phyloP scores from a whole-genome alignment of 2,329 filamentous ascomycete genomes.

The Pyricularia grisea region DNA sequence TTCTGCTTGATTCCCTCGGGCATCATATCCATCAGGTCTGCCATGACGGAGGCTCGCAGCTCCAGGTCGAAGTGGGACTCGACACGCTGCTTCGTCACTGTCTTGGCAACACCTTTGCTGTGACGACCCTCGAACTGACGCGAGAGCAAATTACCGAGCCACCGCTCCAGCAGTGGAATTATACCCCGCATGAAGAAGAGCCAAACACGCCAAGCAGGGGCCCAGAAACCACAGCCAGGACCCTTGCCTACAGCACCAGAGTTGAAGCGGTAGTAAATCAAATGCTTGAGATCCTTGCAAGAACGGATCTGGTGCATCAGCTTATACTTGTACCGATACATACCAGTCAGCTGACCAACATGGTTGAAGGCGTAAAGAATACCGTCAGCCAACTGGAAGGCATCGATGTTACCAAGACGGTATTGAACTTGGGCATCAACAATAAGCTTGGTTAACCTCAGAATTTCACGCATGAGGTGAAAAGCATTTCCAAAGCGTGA shows the following conservation, averaged over 20 bases:
- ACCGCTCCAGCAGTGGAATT: constrained; percentile 90
- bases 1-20: constrained; percentile 99
- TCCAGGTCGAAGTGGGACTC: constrained; percentile 98
- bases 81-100: constrained; percentile 96
- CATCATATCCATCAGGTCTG: constrained; percentile 99
- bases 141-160: constrained; percentile 93
- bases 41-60: constrained; percentile 95
- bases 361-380: constrained; percentile 99
- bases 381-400: constrained; percentile 95
- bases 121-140: constrained; percentile 97
- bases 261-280: constrained; percentile 99
- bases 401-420: constrained; percentile 93
- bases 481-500: constrained; percentile 98
- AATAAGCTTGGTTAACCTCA: constrained; percentile 92
- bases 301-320: constrained; percentile 99
- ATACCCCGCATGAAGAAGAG: constrained; percentile 99
- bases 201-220: constrained; percentile 97
- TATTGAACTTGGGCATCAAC: constrained; percentile 99
- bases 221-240: constrained; percentile 98
- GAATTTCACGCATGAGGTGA: constrained; percentile 96
- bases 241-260: constrained; percentile 94
- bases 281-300: constrained; percentile 97
- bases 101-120: constrained; percentile 98
- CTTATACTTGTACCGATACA: constrained; percentile 99
- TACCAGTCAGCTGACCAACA: constrained; percentile 93